A percentile compares a stretch with the other conserved stretches of the same genome.
Conservation (phyloP, 2,329 filamentous ascomycete species). For the Pseudogymnoascus sp. region DNA sequence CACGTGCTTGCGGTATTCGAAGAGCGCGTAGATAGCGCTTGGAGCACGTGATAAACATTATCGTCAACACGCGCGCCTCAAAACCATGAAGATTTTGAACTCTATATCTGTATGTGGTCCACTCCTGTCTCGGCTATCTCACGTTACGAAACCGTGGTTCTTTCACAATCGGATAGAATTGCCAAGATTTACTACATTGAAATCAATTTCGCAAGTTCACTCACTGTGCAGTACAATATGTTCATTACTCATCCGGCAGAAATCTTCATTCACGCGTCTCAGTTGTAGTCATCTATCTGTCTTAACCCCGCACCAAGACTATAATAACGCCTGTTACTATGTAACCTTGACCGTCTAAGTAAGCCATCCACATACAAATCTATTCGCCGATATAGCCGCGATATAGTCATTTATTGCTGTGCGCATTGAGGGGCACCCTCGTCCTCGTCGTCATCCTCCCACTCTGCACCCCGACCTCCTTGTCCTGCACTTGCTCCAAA, state of each 20-base stretch:
- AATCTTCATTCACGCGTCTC: not conserved
- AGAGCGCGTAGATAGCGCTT: not conserved
- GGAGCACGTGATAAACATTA: not conserved
- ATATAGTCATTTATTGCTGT: slow-evolving; percentile 23
- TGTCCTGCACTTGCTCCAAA: slow-evolving; percentile 65
- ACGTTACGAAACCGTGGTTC: not conserved
- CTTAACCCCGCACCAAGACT: not conserved
- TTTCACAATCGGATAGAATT: not conserved
- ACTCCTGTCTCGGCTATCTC: not conserved
- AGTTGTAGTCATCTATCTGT: slow-evolving; percentile 2
- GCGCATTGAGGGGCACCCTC: slow-evolving; percentile 57
- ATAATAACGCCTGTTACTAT: slow-evolving; percentile 7
- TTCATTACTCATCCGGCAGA: not conserved
- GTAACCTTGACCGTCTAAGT: slow-evolving; percentile 1
- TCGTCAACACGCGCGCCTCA: not conserved
- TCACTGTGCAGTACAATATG: not conserved
- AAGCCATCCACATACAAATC: slow-evolving; percentile 1
- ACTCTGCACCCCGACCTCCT: slow-evolving; percentile 57
- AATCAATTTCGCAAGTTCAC: not conserved
- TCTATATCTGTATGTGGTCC: not conserved
- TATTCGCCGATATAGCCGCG: not conserved
- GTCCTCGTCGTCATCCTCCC: slow-evolving; percentile 57
- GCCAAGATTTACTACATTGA: not conserved
- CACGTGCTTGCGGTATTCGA: not conserved
- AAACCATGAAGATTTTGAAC: not conserved